Conservation (phyloP, 495 filamentous ascomycete genomes). For the Xylaria flabelliformis region DNA sequence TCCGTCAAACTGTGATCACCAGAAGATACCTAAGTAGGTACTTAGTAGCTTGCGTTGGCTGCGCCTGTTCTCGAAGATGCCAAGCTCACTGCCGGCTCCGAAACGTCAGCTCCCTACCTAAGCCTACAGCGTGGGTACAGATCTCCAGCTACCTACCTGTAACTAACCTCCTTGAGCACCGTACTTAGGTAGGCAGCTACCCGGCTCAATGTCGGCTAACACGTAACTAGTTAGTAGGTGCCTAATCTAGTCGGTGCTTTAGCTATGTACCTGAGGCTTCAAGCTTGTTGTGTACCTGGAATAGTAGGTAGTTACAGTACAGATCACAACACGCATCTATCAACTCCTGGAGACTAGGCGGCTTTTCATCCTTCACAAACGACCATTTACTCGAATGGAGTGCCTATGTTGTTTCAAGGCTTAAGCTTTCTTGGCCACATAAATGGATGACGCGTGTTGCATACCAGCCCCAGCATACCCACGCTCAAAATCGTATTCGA, state of each 20-base stretch:
- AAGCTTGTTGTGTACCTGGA: neutral
- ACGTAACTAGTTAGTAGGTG: neutral
- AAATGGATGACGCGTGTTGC: neutral
- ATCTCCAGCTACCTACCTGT: no score
- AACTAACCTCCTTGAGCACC: no score
- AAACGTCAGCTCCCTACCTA: conserved; percentile 5
- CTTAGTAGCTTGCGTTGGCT: neutral
- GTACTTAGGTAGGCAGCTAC: no score
- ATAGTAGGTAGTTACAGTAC: neutral
- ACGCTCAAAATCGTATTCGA: neutral
- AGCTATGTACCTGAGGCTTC: neutral
- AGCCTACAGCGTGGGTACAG: neutral
- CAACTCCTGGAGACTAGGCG: neutral
- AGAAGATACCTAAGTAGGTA: no score
- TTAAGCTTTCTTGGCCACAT: neutral
- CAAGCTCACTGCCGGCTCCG: neutral
- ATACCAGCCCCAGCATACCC: neutral
- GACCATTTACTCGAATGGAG: neutral
- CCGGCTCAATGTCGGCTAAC: no score
- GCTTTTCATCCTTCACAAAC: neutral
- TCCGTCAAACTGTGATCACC: neutral
- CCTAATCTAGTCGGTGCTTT: neutral
- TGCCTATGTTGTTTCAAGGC: neutral
- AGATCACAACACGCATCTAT: neutral
- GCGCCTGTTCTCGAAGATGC: conserved; percentile 3